Base-by-base conservation (phyloP, 176 grass and related monocot species). In the Oryza coarctata region DNA sequence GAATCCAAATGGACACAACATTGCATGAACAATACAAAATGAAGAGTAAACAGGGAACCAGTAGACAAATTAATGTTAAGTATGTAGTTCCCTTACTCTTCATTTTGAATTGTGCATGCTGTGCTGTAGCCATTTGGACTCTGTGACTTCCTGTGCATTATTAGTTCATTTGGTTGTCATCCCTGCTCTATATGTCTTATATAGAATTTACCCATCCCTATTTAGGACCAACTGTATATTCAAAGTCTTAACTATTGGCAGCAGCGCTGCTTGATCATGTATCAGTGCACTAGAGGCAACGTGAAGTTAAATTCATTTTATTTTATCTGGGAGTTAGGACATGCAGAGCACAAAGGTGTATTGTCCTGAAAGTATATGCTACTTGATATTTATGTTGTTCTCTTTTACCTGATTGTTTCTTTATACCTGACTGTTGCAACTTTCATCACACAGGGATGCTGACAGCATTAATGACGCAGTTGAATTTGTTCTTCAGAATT, bases 401-500 rank as follows among this genome's bases (percentile, higher is more conserved):
- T 77, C 43, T 33, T 78, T 61, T 34, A 45, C 73, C 20, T 50
- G 71, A 58, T 57, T 10, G 3, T 47, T 60, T 82, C 3, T 71
- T 47, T 60, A 82, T 55, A 52, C 25, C 12, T 29, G 78, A 67
- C 58, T 77, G 72, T 78, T 83, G 22, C 15, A 80, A 61, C 71
- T 86, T 78, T 17, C 41, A 73, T 78, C 31, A 40, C 17, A 49
- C 84, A 90, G 96, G 85, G 96, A 95, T 88, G 90, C 85, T 66
- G 89, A 95, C 66, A 99, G 86, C 70, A 90, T 95, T 82, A 94
- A 90, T 68, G 91, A 94, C 36, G 90, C 93, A 90, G 91, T 99
- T 88, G 96, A 99, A 74, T 99, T 99, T 90, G 96, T 99, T 80
- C 91, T 99, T 88, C 96, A 99, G 81, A 99, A 99, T 75, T 99